Base-by-base conservation (phyloP, 2,329 filamentous ascomycete species). In the Cadophora luteo-olivacea region DNA sequence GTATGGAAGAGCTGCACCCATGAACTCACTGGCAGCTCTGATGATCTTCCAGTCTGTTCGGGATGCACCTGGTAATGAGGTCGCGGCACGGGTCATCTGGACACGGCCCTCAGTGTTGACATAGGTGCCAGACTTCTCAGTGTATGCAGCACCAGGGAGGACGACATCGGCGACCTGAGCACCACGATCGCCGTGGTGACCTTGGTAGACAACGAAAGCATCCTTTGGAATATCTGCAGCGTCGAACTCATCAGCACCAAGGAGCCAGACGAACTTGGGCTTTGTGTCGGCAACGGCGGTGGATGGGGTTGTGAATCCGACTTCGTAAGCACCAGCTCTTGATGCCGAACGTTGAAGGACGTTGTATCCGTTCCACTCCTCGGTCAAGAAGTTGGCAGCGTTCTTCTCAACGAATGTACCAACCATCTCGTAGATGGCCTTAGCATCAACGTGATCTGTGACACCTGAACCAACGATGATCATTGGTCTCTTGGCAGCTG, bases 1-100 rank as follows among this genome's bases (percentile, higher is more conserved):
- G 78, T 98, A 99, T 25, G 94, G 92, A 64, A 99, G 87, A 73
- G 94, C 91, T 33, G 85, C 89, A 69, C 92, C 93, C 19, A 99
- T 86, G 83, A 97, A 97, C 82, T 98, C 96, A 78, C 92, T 96
- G 67, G 87, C 89, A 22, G 96, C 96, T 72, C 96, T 93, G 75
- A 99, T 90, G 77, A 99, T 98, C 89, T 98, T 99, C 96, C 96
- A 99, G 83, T 99, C 96, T 72, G 96, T 95, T 78, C 96, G 89
- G 67, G 95, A 89, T 64, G 94, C 96, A 69, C 96, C 96, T 29
- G 94, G 93, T 73, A 97, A 86, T 57, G 92, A 92, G 48, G 94
- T 97, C 36, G 96, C 96, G 60, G 93, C 91, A 73, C 96, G 92
- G 65, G 92, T 96, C 85, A 97, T 91, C 83, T 99, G 96, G 25